phyloP scores from a whole-genome alignment of 176 grass and related monocot genomes.

The Dactylis glomerata region DNA sequence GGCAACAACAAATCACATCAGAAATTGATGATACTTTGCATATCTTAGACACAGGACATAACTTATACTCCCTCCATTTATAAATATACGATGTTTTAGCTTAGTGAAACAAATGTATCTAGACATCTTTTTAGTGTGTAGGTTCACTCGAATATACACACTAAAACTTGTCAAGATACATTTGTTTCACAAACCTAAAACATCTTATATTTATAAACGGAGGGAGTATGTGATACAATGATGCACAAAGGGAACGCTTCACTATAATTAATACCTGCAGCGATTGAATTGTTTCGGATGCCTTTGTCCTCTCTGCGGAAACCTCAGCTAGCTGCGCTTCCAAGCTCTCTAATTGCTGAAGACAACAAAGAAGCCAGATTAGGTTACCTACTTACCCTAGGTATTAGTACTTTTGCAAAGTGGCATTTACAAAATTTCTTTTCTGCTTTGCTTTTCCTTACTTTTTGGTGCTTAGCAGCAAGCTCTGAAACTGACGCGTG shows the following conservation, averaged over 20 bases:
- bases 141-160: too few species aligned
- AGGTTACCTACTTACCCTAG: background rate
- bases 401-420: background rate
- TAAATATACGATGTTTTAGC: too few species aligned
- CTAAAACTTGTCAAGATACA: too few species aligned
- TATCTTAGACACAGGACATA: too few species aligned
- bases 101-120: too few species aligned
- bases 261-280: slow-evolving; percentile 58
- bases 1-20: slow-evolving; percentile 22
- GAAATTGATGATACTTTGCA: background rate
- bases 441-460: slow-evolving; percentile 32
- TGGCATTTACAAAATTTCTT: slow-evolving; percentile 10
- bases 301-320: slow-evolving; percentile 72
- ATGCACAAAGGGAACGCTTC: slow-evolving; percentile 19
- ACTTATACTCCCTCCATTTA: too few species aligned
- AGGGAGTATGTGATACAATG: slow-evolving; percentile 11
- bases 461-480: slow-evolving; percentile 86
- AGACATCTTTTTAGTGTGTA: too few species aligned
- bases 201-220: too few species aligned
- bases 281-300: slow-evolving; percentile 91
- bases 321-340: slow-evolving; percentile 79
- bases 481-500: slow-evolving; percentile 65
- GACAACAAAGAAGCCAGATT: slow-evolving; percentile 18
- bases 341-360: slow-evolving; percentile 90
- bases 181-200: too few species aligned